phyloP scores from a whole-genome alignment of 2,329 filamentous ascomycete genomes.

The Penicillium sp. region DNA sequence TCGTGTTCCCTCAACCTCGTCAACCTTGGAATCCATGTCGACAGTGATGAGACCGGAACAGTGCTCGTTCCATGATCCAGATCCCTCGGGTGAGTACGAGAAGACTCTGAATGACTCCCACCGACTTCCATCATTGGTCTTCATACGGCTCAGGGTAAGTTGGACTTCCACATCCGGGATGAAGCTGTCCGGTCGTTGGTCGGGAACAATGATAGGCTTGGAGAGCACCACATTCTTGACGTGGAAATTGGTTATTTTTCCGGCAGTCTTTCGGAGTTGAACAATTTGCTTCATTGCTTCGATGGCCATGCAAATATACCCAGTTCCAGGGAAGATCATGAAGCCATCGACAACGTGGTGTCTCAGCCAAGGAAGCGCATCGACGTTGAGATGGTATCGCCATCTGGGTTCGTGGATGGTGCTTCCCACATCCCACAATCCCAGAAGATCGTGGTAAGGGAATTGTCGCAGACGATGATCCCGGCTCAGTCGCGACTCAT shows the following conservation, averaged over 20 bases:
- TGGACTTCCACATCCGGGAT: neutral
- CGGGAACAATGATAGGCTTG: neutral
- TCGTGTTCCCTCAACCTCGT: neutral
- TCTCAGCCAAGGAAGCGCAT: slow-evolving; percentile 3
- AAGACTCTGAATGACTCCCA: slow-evolving; percentile 1
- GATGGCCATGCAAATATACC: slow-evolving; percentile 8
- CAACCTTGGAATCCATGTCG: slow-evolving; percentile 1
- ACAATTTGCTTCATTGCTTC: slow-evolving; percentile 5
- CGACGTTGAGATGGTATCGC: neutral
- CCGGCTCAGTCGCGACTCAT: slow-evolving; percentile 2
- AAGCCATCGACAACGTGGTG: slow-evolving; percentile 4
- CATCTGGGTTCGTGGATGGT: neutral
- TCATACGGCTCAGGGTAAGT: slow-evolving; percentile 2
- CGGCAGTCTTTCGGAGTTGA: neutral
- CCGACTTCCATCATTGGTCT: slow-evolving; percentile 1
- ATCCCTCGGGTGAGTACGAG: neutral
- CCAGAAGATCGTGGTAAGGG: slow-evolving; percentile 3
- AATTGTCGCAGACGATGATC: neutral
- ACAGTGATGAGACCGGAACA: neutral
- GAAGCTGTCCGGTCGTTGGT: neutral
- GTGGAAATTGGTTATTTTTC: neutral
- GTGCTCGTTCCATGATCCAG: slow-evolving; percentile 1
- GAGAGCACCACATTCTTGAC: neutral
- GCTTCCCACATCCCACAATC: neutral
- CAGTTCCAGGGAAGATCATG: slow-evolving; percentile 3